Base-by-base conservation (phyloP, 768 basidiomycete genomes). In the Lactarius psammicola region DNA sequence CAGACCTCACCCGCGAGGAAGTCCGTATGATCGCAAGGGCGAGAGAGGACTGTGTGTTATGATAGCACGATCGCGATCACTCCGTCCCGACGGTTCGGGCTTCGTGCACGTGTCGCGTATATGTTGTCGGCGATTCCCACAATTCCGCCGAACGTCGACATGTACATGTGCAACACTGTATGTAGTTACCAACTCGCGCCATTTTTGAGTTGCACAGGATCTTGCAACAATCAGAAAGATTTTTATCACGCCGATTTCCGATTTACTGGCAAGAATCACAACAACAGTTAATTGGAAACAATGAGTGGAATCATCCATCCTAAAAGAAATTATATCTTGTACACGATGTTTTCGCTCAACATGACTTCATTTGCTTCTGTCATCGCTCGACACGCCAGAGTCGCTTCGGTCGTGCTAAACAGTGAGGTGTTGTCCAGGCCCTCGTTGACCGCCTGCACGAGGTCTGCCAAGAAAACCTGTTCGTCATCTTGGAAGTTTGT, bases 321-420 rank as follows among this genome's bases (percentile, higher is more conserved):
- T 23, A 30, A 38, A 11, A 8, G 26, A 63, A 55, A 55, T 63
- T 79, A 93, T 63, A 94, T 85, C 76, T 87, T 93, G 79, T 95
- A 95, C 60, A 95, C 84, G 63, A 92, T 86, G 36, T 88, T 90
- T 36, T 91, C 92, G 69, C 88, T 89, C 71, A 94, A 81, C 91
- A 97, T 93, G 68, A 98, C 79, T 76, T 95, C 90, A 61, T 92
- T 87, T 15, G 79, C 80, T 20, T 88, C 87, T 31, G 84, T 82
- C 95, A 98, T 97, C 40, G 80, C 76, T 68, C 85, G 80, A 64
- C 89, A 87, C 28, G 87, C 86, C 61, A 81, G 79, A 6, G 85
- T 86, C 1, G 91, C 96, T 75, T 98, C 96, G 15, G 82, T 80
- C 0, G 87, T 89, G 3, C 92, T 90, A 75, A 93, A 98, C 44